Evolutionary conservation across 306 rosid species (phyloP).

Genomic region (Mimosa bimucronata): DNA sequence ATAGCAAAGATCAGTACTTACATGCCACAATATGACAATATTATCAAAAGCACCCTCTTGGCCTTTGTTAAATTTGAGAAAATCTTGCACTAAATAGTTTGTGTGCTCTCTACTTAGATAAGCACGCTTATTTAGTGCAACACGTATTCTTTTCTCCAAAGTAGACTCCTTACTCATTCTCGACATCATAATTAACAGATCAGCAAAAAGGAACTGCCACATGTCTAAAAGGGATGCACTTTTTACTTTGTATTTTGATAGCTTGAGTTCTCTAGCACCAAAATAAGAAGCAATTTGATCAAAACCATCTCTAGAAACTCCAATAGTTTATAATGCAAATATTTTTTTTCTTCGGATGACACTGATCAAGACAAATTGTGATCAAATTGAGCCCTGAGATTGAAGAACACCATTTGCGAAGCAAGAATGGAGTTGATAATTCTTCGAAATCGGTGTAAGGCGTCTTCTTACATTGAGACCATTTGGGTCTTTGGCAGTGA

Average conservation of each 20-base stretch:
- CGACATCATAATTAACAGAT: too few species aligned
- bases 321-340: background rate
- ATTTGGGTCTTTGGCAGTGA: conserved; percentile 11
- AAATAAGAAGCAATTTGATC: background rate
- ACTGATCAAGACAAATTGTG: background rate
- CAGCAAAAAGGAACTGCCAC: too few species aligned
- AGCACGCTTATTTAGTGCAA: too few species aligned
- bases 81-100: too few species aligned
- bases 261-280: background rate
- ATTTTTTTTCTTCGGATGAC: background rate
- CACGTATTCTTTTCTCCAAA: background rate
- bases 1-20: conserved; percentile 22
- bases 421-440: conserved; percentile 1
- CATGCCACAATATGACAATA: background rate
- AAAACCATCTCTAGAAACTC: background rate
- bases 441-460: background rate
- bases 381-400: conserved; percentile 31
- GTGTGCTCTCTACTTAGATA: too few species aligned
- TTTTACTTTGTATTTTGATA: conserved; percentile 12
- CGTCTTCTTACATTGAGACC: background rate
- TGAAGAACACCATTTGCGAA: conserved; percentile 28
- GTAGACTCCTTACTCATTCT: too few species aligned
- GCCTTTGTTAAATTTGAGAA: too few species aligned
- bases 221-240: background rate
- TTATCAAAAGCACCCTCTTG: too few species aligned